Evolutionary conservation across 805 yeast genomes (phyloP).

Genomic region (Saccharomycopsis sp.): DNA sequence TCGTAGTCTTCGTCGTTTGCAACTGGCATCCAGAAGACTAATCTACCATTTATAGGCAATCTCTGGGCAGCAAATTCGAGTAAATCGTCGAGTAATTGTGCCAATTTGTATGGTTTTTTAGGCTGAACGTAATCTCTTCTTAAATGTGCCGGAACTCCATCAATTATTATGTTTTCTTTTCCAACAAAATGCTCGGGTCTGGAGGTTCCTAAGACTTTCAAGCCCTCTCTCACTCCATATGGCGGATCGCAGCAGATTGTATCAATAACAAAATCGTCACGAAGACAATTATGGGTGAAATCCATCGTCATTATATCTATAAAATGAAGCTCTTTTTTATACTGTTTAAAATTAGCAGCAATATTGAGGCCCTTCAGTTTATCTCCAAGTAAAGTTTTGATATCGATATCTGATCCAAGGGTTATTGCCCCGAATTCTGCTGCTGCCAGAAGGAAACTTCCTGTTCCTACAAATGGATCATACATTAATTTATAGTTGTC

Average conservation of each 20-base stretch:
- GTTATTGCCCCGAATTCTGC: conserved; percentile 76
- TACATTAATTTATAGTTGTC: conserved; percentile 59
- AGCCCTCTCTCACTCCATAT: conserved; percentile 93
- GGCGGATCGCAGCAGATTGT: conserved; percentile 95
- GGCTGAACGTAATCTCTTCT: conserved; percentile 86
- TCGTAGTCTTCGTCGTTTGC: conserved; percentile 75
- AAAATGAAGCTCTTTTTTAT: conserved; percentile 48
- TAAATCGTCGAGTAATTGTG: conserved; percentile 69
- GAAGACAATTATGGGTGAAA: conserved; percentile 83
- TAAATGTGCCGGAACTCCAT: conserved; percentile 71
- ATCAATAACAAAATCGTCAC: conserved; percentile 58
- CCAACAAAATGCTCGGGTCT: conserved; percentile 64
- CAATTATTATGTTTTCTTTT: conserved; percentile 64
- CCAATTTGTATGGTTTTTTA: conserved; percentile 82
- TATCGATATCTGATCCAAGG: conserved; percentile 88
- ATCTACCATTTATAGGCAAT: conserved; percentile 67
- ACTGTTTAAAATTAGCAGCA: conserved; percentile 66
- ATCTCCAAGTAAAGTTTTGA: conserved; percentile 66
- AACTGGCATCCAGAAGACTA: conserved; percentile 97
- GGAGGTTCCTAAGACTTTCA: conserved; percentile 76
- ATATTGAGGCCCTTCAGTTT: conserved; percentile 39
- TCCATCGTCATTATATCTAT: conserved; percentile 87
- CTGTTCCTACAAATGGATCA: conserved; percentile 97
- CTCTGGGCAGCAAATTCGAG: conserved; percentile 65
- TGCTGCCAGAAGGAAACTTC: conserved; percentile 86